phyloP scores from a whole-genome alignment of 1,139 yeast species.

The Zygotorulaspora mrakii region DNA sequence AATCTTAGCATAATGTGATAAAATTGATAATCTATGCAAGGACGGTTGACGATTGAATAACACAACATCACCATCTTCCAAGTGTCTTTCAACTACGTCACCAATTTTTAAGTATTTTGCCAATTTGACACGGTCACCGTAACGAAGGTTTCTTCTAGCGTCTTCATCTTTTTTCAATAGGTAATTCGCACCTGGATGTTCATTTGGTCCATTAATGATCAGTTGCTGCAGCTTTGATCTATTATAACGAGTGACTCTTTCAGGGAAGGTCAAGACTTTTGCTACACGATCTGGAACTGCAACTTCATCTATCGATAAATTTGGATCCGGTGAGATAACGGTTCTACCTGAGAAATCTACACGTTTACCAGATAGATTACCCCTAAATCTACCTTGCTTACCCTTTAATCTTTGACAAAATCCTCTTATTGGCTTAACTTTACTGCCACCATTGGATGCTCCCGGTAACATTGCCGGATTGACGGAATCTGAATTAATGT shows the following conservation, averaged over 20 bases:
- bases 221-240: constrained; percentile 68
- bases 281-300: constrained; percentile 98
- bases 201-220: constrained; percentile 78
- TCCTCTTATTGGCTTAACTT: constrained; percentile 86
- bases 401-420: constrained; percentile 97
- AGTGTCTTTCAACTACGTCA: constrained; percentile 94
- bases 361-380: constrained; percentile 95
- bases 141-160: constrained; percentile 82
- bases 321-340: constrained; percentile 98
- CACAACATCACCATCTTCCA: constrained; percentile 95
- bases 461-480: constrained; percentile 71
- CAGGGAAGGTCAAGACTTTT: constrained; percentile 92
- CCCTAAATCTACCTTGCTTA: constrained; percentile 98
- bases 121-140: constrained; percentile 76
- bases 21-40: constrained; percentile 85
- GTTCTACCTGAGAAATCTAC: constrained; percentile 98
- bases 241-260: constrained; percentile 86
- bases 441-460: constrained; percentile 54
- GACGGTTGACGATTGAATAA: constrained; percentile 98
- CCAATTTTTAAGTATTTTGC: constrained; percentile 80
- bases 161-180: constrained; percentile 76
- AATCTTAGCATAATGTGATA: constrained; percentile 92
- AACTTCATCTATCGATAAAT: constrained; percentile 88
- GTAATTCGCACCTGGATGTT: constrained; percentile 96
- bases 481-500: constrained; percentile 94